Base-by-base conservation (phyloP, 2,329 filamentous ascomycete genomes). In the Botrytis pseudocinerea region DNA sequence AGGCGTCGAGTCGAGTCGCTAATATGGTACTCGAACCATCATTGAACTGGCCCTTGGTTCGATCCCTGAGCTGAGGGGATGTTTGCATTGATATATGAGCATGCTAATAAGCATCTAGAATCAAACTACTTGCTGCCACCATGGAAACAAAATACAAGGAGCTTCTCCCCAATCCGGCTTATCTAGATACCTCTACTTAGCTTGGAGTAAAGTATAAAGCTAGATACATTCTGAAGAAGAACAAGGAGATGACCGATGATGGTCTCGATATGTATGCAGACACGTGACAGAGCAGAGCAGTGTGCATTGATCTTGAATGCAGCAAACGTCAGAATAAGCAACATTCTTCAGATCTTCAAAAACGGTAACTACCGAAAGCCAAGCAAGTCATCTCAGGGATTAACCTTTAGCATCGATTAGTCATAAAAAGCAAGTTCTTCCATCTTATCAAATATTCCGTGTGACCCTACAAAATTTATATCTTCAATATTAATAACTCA, bases 371-470 rank as follows among this genome's bases (percentile, higher is more conserved):
- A 40, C 64, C 46, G 64, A 54, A 35, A 40, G 64, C 64, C 64
- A 66, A 66, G 64, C 46, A 38, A n/a, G 40, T 54, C 25, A n/a
- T 4, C 20, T 10, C 63, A 46, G 25, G 63, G 63, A 40, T 28
- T 7, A 28, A 44, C 32, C 32, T n/a, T 28, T 54, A 54, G 64
- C 40, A 9, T 8, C 2, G 40, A 68, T 57, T 68, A 68, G 65
- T 68, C 65, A 69, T 44, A 12, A 42, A 57, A 42, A 42, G 38
- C 48, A 69, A 44, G 48, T 57, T 57, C 48, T 42, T 68, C 65
- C 35, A 57, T 14, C 48, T 57, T 68, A 32, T 68, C 25, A 40
- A 54, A 40, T 54, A 35, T 38, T 66, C 46, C 22, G 46, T 68
- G 54, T 18, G 12, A 5, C 65, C 25, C 32, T 38, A 25, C 35